Base-by-base conservation (phyloP, 169 alveolate genomes). In the Plasmodium gaboni region DNA sequence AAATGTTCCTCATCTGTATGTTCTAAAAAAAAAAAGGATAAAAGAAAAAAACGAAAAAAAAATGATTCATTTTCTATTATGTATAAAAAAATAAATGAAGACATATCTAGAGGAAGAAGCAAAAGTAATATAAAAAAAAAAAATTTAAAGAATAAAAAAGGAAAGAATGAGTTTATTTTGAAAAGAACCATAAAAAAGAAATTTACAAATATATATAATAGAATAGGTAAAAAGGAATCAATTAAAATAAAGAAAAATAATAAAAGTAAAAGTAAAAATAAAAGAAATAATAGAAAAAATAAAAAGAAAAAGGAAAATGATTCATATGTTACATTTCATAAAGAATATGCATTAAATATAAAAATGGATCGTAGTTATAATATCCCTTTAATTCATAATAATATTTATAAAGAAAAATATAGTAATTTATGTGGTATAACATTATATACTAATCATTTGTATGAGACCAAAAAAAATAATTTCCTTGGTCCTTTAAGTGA, bases 181-280 rank as follows among this genome's bases (percentile, higher is more conserved):
- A 76, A 78, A 78, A 59, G 51, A 78, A 64, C 5, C 5, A 38
- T 38, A 38, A 38, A 38, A 38, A 38, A 38, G 46, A 38, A 51
- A 78, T 64, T 24, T 46, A 42, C 48, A 42, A n/a, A 65, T 46
- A 64, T 42, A n/a, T 32, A 38, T 17, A 78, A 50, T 59, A 64
- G 38, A 65, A 59, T 15, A 5, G 22, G 67, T 22, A 61, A 19
- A 53, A 74, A 74, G 53, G 53, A 38, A 5, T 44, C 22, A 74
- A 78, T 65, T 74, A 78, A 65, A 9, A 64, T 28, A 50, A 51
- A 78, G 89, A 78, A 78, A 59, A 64, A 78, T 78, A 61, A 57
- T 48, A 55, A 76, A 76, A 76, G 64, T 63, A 12, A 76, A 69
- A 19, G 60, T 63, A 78, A 46, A 63, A 42, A 64, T 44, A n/a